Conservation (phyloP, 768 basidiomycete genomes). For the Daedaleopsis nitida region DNA sequence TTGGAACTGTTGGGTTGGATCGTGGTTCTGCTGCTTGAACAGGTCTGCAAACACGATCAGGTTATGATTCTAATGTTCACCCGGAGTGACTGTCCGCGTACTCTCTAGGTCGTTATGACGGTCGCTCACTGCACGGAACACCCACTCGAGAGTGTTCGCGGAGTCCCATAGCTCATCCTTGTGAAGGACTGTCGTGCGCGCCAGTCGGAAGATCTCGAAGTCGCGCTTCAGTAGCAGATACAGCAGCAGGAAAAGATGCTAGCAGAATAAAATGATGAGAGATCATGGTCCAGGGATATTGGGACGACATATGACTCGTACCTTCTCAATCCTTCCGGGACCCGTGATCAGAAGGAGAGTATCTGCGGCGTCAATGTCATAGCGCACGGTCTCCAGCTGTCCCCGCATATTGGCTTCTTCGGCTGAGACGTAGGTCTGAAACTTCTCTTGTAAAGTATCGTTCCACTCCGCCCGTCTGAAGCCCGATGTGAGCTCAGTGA, state of each 20-base stretch:
- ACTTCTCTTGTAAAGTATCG: conserved; percentile 26
- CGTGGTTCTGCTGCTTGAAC: conserved; percentile 31
- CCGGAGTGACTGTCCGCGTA: conserved; percentile 2
- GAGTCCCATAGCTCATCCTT: conserved; percentile 32
- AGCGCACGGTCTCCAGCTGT: conserved; percentile 31
- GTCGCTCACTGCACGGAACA: conserved; percentile 23
- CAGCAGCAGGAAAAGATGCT: conserved; percentile 39
- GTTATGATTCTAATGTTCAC: neutral
- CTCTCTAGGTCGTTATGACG: conserved; percentile 30
- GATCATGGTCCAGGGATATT: neutral
- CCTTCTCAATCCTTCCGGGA: conserved; percentile 38
- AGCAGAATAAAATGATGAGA: neutral
- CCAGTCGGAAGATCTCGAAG: conserved; percentile 34
- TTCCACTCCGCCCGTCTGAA: conserved; percentile 22
- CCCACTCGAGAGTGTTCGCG: conserved; percentile 23
- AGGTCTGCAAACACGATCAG: conserved; percentile 20
- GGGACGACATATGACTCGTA: conserved; percentile 9
- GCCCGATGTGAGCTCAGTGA: conserved; percentile 16
- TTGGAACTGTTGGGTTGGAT: conserved; percentile 29
- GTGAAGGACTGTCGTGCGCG: conserved; percentile 29
- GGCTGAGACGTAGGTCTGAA: conserved; percentile 24
- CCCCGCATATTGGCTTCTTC: conserved; percentile 31
- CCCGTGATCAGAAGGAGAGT: conserved; percentile 35
- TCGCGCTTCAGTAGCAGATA: conserved; percentile 39
- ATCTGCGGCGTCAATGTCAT: conserved; percentile 35